A percentile compares a stretch with the other conserved stretches of the same genome.
These are phyloP conservation scores for Claviceps pusilla DNA, from an alignment of 2,329 filamentous ascomycete species.

Conservation along the genomic window DNA sequence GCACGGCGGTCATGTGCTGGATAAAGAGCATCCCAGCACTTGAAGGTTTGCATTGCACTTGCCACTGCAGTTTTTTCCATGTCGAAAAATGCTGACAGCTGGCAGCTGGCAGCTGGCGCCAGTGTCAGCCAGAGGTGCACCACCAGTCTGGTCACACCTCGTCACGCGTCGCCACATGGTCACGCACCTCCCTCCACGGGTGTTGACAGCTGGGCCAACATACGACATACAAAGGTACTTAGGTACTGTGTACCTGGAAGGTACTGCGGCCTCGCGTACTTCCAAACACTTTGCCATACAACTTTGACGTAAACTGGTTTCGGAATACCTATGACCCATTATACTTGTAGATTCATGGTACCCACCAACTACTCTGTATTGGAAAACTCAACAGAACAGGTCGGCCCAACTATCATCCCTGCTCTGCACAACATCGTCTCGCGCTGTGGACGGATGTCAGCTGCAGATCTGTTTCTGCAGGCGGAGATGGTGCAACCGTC, in stretches of 20 bases:
- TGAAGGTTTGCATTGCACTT: not conserved
- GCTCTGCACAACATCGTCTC: not conserved
- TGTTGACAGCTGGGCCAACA: not conserved
- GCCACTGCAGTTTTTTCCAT: not conserved
- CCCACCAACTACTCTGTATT: too few species aligned
- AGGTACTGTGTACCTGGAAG: too few species aligned
- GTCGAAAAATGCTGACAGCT: not conserved
- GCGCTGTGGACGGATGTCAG: not conserved
- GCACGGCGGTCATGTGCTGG: not conserved
- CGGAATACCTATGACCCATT: too few species aligned
- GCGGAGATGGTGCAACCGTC: constrained; percentile 1
- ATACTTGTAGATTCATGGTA: too few species aligned
- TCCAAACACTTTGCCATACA: too few species aligned
- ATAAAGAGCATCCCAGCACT: not conserved
- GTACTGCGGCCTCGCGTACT: too few species aligned
- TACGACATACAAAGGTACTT: not conserved
- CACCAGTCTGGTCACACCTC: not conserved
- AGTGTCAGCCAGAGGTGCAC: not conserved
- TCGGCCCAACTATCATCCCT: not conserved
- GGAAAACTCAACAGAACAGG: not conserved
- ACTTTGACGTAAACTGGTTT: too few species aligned
- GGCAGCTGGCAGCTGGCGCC: not conserved
- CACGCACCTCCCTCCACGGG: not conserved
- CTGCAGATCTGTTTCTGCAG: constrained; percentile 3
- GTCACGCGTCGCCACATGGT: not conserved